Conservation (phyloP, 139 green algal genomes). For the Spirogloea muscicola region DNA sequence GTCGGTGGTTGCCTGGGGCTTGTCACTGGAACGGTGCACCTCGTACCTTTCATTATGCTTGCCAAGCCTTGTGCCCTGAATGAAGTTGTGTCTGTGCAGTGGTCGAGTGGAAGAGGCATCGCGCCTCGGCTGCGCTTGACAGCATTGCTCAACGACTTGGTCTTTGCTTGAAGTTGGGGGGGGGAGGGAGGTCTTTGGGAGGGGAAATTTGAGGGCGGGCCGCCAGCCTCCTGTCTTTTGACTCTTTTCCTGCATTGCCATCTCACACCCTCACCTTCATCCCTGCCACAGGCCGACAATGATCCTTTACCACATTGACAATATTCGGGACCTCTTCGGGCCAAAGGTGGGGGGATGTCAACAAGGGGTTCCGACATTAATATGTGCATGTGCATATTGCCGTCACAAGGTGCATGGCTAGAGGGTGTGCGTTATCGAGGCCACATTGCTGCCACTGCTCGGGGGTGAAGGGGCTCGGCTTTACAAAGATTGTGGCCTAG, state of each 20-base stretch:
- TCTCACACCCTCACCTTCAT: too few species aligned
- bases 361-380: neutral
- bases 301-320: conserved; percentile 98
- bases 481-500: neutral
- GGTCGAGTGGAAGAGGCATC: too few species aligned
- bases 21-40: conserved; percentile 72
- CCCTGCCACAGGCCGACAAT: conserved; percentile 94
- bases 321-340: conserved; percentile 98
- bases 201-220: too few species aligned
- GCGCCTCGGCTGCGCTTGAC: too few species aligned
- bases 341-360: conserved; percentile 70
- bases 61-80: too few species aligned
- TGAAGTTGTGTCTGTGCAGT: too few species aligned
- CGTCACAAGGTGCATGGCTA: neutral
- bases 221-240: too few species aligned
- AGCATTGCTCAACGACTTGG: too few species aligned
- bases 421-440: conserved; percentile 3
- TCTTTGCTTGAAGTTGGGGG: too few species aligned
- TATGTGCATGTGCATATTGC: neutral
- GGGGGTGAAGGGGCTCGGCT: neutral
- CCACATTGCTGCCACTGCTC: neutral
- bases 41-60: too few species aligned
- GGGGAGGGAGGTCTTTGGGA: too few species aligned
- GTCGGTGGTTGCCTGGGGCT: conserved; percentile 96
- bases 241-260: too few species aligned